Percentiles rank a stretch among this genome's conserved stretches.
Conservation (phyloP, 2,329 filamentous ascomycete genomes). For the Aspergillus bombycis region DNA sequence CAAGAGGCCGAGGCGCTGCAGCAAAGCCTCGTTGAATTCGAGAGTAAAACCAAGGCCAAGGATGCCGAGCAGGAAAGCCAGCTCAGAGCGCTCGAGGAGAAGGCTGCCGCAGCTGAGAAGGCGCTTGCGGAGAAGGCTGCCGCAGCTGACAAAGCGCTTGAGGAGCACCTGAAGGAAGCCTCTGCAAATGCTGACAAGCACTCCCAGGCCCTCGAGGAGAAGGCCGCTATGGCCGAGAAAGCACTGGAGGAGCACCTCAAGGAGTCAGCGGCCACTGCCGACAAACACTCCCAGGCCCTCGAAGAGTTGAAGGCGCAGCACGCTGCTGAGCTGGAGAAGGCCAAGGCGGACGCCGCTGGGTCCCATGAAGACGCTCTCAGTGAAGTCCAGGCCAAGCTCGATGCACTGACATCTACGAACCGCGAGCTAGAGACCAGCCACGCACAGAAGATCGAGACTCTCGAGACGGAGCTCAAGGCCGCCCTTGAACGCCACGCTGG, state of each 20-base stretch:
- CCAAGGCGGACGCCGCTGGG: constrained; percentile 33
- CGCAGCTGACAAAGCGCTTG: constrained; percentile 36
- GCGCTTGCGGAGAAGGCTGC: constrained; percentile 40
- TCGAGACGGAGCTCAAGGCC: constrained; percentile 29
- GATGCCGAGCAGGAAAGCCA: constrained; percentile 39
- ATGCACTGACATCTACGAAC: constrained; percentile 33
- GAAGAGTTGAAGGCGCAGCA: constrained; percentile 40
- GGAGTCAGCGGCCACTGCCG: constrained; percentile 31
- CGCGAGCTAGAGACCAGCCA: constrained; percentile 36
- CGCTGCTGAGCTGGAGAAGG: constrained; percentile 38
- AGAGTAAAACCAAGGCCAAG: constrained; percentile 42
- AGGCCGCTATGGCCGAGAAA: constrained; percentile 36
- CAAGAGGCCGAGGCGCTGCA: constrained; percentile 42
- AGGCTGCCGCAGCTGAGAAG: constrained; percentile 36
- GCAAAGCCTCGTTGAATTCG: constrained; percentile 39
- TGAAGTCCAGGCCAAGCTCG: constrained; percentile 39
- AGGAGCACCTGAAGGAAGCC: constrained; percentile 37
- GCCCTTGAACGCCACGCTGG: constrained; percentile 27
- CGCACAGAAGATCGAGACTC: constrained; percentile 32
- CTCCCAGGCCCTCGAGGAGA: constrained; percentile 35
- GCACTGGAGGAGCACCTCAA: constrained; percentile 40
- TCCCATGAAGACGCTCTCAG: constrained; percentile 33
- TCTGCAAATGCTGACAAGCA: constrained; percentile 37
- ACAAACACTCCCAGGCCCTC: constrained; percentile 38
- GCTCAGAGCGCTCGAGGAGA: constrained; percentile 34